A percentile compares a stretch with the other conserved stretches of the same genome.
Evolutionary conservation across 2,329 filamentous ascomycete species (phyloP).

Genomic region (Capronia epimyces): DNA sequence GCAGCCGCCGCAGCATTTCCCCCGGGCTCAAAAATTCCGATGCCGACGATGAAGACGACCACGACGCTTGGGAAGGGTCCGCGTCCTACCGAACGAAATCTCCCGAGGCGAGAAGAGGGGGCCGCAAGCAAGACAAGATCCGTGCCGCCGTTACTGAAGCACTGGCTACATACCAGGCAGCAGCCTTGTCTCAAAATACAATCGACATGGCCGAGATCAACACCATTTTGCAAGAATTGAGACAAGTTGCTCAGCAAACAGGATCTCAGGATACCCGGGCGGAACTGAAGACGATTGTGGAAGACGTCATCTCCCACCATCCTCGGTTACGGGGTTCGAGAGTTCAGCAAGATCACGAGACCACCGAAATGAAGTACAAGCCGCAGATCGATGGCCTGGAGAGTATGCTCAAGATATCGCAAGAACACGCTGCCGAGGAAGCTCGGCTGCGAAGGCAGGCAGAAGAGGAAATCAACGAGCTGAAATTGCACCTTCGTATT

Average conservation of each 20-base stretch:
- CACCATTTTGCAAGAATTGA: slow-evolving; percentile 36
- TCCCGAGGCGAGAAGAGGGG: slow-evolving; percentile 61
- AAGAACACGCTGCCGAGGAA: slow-evolving; percentile 61
- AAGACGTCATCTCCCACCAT: slow-evolving; percentile 57
- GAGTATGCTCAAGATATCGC: slow-evolving; percentile 59
- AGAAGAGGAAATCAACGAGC: slow-evolving; percentile 66
- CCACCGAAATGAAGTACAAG: slow-evolving; percentile 46
- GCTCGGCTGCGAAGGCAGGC: slow-evolving; percentile 58
- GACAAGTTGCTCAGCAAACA: slow-evolving; percentile 26
- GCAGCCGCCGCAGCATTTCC: slow-evolving; percentile 61
- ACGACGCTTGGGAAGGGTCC: slow-evolving; percentile 43
- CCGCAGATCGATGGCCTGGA: slow-evolving; percentile 63
- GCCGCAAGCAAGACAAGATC: slow-evolving; percentile 53
- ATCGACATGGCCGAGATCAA: slow-evolving; percentile 38
- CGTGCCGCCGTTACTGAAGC: slow-evolving; percentile 61
- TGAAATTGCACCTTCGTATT: slow-evolving; percentile 63
- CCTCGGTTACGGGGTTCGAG: slow-evolving; percentile 49
- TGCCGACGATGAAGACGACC: slow-evolving; percentile 89
- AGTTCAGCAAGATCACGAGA: slow-evolving; percentile 47
- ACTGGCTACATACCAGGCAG: slow-evolving; percentile 46
- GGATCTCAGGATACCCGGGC: slow-evolving; percentile 34
- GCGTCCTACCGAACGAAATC: slow-evolving; percentile 64
- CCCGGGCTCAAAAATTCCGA: slow-evolving; percentile 72
- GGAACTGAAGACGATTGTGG: slow-evolving; percentile 58
- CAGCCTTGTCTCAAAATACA: slow-evolving; percentile 28